Evolutionary conservation across 2,329 filamentous ascomycete species (phyloP).

Genomic region (Huntiella moniliformis): DNA sequence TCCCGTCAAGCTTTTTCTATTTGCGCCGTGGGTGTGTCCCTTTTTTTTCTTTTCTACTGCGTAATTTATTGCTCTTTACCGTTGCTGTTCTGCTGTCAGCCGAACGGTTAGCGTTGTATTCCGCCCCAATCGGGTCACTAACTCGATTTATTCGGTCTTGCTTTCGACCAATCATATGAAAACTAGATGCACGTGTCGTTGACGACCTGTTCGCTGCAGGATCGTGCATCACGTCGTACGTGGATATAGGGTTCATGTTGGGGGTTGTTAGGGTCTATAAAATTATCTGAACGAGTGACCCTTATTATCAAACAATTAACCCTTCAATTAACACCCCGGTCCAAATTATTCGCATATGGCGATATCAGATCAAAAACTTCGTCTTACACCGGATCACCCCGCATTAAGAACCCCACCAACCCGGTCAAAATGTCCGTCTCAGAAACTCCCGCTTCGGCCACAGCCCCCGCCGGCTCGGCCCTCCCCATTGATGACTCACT

Average conservation of each 20-base stretch:
- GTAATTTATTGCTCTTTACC: no score
- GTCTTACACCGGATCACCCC: neutral
- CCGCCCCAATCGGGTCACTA: neutral
- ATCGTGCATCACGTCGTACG: neutral
- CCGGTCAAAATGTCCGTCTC: neutral
- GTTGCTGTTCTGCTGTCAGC: neutral
- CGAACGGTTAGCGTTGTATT: slow-evolving; percentile 1
- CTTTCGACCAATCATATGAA: neutral
- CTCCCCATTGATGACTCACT: slow-evolving; percentile 30
- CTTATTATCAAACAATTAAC: no score
- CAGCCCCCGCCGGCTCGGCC: neutral
- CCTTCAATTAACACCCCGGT: no score
- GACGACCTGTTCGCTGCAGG: neutral
- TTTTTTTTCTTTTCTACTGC: no score
- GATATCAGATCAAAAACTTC: no score
- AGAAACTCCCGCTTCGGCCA: neutral
- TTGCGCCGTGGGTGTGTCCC: no score
- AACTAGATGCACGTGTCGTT: neutral
- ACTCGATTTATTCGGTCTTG: neutral
- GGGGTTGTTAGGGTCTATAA: no score
- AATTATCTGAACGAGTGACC: no score
- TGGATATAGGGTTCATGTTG: no score
- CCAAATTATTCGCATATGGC: no score
- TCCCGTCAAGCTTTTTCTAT: no score
- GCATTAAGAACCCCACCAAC: neutral